These are phyloP conservation scores for Cornus controversa DNA, from an alignment of 148 eudicot species.

Conservation along the genomic window DNA sequence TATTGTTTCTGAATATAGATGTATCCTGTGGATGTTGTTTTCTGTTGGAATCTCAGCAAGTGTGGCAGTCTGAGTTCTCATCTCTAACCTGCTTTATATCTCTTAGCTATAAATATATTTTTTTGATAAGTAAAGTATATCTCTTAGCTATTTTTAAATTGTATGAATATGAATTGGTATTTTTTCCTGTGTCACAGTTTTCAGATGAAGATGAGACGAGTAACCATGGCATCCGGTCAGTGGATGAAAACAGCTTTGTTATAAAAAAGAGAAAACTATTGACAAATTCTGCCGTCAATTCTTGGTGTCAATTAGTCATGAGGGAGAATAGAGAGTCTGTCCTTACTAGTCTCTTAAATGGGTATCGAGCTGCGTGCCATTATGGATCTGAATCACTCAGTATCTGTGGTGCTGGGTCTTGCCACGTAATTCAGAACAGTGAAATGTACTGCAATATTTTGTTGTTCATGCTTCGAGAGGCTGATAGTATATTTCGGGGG, in stretches of 20 bases:
- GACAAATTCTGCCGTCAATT: conserved; percentile 41
- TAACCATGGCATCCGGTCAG: conserved; percentile 26
- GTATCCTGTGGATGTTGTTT: background rate
- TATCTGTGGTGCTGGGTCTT: conserved; percentile 14
- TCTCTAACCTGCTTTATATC: conserved; percentile 1
- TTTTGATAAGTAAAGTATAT: no score
- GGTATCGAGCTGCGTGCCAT: conserved; percentile 81
- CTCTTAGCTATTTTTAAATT: background rate
- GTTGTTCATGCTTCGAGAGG: conserved; percentile 70
- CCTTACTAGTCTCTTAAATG: conserved; percentile 69
- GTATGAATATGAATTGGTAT: background rate
- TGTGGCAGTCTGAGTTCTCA: background rate
- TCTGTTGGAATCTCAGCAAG: no score
- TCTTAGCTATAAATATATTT: no score
- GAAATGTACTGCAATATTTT: conserved; percentile 57
- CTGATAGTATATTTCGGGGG: conserved; percentile 62
- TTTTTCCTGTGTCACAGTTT: conserved; percentile 40
- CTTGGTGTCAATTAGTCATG: conserved; percentile 54
- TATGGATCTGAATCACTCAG: conserved; percentile 60
- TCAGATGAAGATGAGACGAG: conserved; percentile 69
- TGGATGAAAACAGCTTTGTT: conserved; percentile 30
- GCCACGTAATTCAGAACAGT: conserved; percentile 43
- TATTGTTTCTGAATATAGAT: no score
- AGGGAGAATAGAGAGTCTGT: conserved; percentile 50
- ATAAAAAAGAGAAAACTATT: conserved; percentile 36